Evolutionary conservation across 129 eudicot genomes (phyloP).

Genomic region (Solidago caesia): DNA sequence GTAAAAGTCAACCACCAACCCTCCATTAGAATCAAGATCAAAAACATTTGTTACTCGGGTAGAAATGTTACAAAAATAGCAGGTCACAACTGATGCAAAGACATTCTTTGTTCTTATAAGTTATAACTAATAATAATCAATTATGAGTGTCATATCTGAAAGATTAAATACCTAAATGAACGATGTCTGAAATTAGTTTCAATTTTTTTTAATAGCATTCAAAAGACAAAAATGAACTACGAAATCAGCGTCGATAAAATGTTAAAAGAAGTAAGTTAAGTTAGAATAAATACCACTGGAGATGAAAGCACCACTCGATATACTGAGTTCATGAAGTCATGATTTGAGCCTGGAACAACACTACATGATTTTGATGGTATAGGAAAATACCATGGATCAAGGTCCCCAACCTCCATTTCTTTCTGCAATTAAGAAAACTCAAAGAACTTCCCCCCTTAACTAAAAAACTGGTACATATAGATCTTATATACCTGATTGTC

Average conservation of each 20-base stretch:
- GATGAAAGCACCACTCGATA: constrained; percentile 83
- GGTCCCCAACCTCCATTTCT: constrained; percentile 54
- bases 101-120: too few species aligned
- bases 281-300: constrained; percentile 67
- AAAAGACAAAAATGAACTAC: background rate
- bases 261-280: background rate
- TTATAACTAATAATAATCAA: background rate
- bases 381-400: constrained; percentile 87
- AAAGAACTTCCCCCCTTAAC: background rate
- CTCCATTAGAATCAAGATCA: background rate
- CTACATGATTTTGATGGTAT: constrained; percentile 59
- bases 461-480: background rate
- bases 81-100: background rate
- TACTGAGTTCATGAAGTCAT: constrained; percentile 61
- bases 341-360: constrained; percentile 79
- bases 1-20: background rate
- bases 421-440: constrained; percentile 39
- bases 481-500: constrained; percentile 44
- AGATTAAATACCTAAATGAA: background rate
- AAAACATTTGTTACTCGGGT: background rate
- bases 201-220: background rate
- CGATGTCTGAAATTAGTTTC: background rate
- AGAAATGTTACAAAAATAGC: background rate
- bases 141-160: background rate
- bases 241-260: background rate